These are phyloP conservation scores for Lactifluus echinatus DNA, from an alignment of 768 basidiomycete genomes.

Conservation along the genomic window DNA sequence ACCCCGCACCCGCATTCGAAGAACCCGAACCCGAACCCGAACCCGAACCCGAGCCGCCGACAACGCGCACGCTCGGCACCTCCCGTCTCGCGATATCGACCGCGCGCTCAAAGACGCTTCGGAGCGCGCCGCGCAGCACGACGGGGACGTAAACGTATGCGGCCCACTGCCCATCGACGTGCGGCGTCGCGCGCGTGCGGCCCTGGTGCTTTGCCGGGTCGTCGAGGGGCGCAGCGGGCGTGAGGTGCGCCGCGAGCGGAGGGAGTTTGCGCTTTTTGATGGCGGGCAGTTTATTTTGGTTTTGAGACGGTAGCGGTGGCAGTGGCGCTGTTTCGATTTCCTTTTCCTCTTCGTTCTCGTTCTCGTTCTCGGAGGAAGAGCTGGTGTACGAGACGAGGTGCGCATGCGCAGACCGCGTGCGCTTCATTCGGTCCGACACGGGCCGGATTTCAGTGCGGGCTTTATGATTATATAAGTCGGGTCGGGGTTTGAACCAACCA, in stretches of 20 bases:
- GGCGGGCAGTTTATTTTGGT: too few species aligned
- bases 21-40: slow-evolving; percentile 16
- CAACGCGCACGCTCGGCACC: slow-evolving; percentile 41
- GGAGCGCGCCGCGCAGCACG: slow-evolving; percentile 36
- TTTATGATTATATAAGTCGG: too few species aligned
- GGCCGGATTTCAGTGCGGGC: too few species aligned
- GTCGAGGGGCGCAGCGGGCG: slow-evolving; percentile 46
- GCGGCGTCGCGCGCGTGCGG: slow-evolving; percentile 61
- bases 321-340: not conserved
- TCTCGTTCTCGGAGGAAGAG: too few species aligned
- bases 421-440: too few species aligned
- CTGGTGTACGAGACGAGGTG: too few species aligned
- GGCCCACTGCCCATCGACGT: slow-evolving; percentile 81
- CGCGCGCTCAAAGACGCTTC: slow-evolving; percentile 38
- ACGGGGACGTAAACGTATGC: slow-evolving; percentile 71
- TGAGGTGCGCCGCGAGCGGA: slow-evolving; percentile 41
- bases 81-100: slow-evolving; percentile 34
- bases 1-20: too few species aligned
- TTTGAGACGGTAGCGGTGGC: too few species aligned
- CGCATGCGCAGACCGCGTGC: too few species aligned
- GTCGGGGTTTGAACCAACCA: too few species aligned
- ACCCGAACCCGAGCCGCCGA: slow-evolving; percentile 26
- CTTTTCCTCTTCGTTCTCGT: not conserved
- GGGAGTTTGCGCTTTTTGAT: slow-evolving; percentile 50
- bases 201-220: slow-evolving; percentile 81